A percentile compares a stretch with the other conserved stretches of the same genome.
Conservation (phyloP, 208 protist genomes). For the Wallacemonas sp. region DNA sequence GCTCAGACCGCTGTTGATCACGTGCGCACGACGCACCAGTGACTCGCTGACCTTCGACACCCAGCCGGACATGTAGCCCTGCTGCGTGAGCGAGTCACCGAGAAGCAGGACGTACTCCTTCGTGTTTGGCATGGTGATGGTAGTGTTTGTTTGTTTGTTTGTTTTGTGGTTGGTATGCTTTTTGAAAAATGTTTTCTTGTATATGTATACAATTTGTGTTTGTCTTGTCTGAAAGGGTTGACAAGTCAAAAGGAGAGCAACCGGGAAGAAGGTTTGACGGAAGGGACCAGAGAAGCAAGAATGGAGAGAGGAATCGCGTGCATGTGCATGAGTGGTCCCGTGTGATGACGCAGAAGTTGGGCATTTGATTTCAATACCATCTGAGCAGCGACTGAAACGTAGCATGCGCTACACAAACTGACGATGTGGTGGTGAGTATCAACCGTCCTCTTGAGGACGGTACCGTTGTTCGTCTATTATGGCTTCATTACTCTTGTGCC, state of each 20-base stretch:
- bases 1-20: conserved; percentile 64
- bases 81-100: conserved; percentile 59
- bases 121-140: neutral
- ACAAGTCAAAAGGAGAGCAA: neutral
- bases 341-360: too few relatives aligned
- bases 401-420: too few relatives aligned
- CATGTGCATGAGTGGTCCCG: too few relatives aligned
- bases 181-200: conserved; percentile 3
- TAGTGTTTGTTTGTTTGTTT: neutral
- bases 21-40: conserved; percentile 45
- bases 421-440: too few relatives aligned
- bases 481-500: too few relatives aligned
- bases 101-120: conserved; percentile 47
- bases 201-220: neutral
- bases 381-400: too few relatives aligned
- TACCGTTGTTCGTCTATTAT: too few relatives aligned
- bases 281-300: too few relatives aligned
- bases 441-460: too few relatives aligned
- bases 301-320: too few relatives aligned
- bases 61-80: conserved; percentile 46
- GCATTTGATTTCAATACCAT: too few relatives aligned
- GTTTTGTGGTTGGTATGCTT: neutral
- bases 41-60: conserved; percentile 39
- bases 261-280: neutral
- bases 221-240: too few relatives aligned